Base-by-base conservation (phyloP, 768 basidiomycete species). In the Mycena galericulata region DNA sequence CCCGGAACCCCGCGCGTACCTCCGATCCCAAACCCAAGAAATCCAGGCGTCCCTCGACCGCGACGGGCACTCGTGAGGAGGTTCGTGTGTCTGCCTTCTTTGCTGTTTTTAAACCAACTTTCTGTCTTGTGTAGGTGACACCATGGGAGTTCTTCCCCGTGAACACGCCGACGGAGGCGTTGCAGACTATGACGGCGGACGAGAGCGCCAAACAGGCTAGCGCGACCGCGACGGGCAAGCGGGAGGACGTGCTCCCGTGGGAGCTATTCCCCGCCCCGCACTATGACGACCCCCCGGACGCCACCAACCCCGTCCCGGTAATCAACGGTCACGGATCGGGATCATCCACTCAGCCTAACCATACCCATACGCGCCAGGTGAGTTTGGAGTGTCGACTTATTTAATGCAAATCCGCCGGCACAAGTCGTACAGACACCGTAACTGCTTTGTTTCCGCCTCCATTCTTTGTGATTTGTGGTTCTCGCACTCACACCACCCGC, bases 211-310 rank as follows among this genome's bases (percentile, higher is more conserved):
- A 56, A 32, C 66, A 62, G 24, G 24, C 54, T 2, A 53, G 3
- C 18, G 40, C 27, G 4, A 72, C 74, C 29, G 60, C 72, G 17
- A 75, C 74, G 3, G 79, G 76, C 9, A 75, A 75, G 64, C 69
- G 78, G 10, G 77, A 77, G 59, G 76, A 79, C 47, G 79, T 80
- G 18, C 70, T 74, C 58, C 79, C 79, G 67, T 83, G 81, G 81
- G 81, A 82, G 72, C 57, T 79, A 58, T 73, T 73, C 41, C 79
- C 79, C 29, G 72, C 79, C 77, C 51, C 70, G 26, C 26, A 47
- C 11, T 47, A 61, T 70, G 60, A 76, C 62, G 73, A 36, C 14
- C 14, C n/a, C n/a, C n/a, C 74, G 62, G 30, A 18, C 32, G 71
- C 75, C n/a, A 70, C 75, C 20, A 59, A 57, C 2, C 34, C 66